These are phyloP conservation scores for Chalciporus pseudorubinellus DNA, from an alignment of 768 basidiomycete genomes.

Conservation along the genomic window DNA sequence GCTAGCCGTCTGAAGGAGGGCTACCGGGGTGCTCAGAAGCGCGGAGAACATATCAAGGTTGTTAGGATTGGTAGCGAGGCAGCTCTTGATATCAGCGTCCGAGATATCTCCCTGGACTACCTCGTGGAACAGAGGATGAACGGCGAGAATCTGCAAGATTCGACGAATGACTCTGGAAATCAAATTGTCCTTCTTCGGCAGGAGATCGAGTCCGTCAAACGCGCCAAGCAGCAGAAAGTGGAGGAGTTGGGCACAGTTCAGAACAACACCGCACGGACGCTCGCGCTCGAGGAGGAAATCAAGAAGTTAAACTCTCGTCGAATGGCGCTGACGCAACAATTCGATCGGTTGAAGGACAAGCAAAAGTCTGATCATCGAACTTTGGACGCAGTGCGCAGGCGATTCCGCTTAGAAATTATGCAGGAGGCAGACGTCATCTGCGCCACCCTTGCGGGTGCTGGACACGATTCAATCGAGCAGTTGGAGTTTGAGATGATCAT, in stretches of 20 bases:
- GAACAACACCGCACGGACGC: slow-evolving; percentile 53
- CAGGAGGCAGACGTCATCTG: slow-evolving; percentile 92
- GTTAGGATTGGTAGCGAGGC: slow-evolving; percentile 86
- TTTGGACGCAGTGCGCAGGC: slow-evolving; percentile 78
- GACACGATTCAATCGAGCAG: slow-evolving; percentile 79
- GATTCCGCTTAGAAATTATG: slow-evolving; percentile 71
- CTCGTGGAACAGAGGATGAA: slow-evolving; percentile 78
- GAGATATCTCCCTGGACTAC: slow-evolving; percentile 83
- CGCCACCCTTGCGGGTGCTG: slow-evolving; percentile 88
- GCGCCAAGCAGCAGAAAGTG: slow-evolving; percentile 54
- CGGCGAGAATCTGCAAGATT: slow-evolving; percentile 35
- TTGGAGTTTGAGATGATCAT: slow-evolving; percentile 94
- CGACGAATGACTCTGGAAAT: slow-evolving; percentile 51
- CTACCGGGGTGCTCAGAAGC: slow-evolving; percentile 56
- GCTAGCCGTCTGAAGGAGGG: slow-evolving; percentile 82
- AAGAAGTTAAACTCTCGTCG: slow-evolving; percentile 62
- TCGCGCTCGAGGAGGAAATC: slow-evolving; percentile 70
- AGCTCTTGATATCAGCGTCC: slow-evolving; percentile 73
- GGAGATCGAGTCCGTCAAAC: slow-evolving; percentile 71
- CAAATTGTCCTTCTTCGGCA: slow-evolving; percentile 58
- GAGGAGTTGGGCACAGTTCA: slow-evolving; percentile 55
- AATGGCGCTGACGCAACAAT: slow-evolving; percentile 59
- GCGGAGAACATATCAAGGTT: slow-evolving; percentile 62
- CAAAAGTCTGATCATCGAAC: slow-evolving; percentile 77
- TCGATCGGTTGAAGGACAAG: slow-evolving; percentile 79